A percentile compares a stretch with the other conserved stretches of the same genome.
These are phyloP conservation scores for Arbutus unedo DNA, from an alignment of 148 eudicot species.

Conservation along the genomic window DNA sequence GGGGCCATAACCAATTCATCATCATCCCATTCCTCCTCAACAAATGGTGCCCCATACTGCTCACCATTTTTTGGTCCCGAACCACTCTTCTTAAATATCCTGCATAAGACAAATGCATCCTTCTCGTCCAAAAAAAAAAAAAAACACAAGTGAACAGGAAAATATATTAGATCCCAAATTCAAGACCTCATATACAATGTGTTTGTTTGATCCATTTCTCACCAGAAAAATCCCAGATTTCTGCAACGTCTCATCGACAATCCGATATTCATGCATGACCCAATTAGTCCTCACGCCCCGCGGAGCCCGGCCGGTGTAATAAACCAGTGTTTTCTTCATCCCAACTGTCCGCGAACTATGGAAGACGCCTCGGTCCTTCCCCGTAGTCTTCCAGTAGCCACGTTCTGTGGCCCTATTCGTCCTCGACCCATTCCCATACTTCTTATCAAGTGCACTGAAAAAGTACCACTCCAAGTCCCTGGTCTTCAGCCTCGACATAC, in stretches of 20 bases:
- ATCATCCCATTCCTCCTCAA: slow-evolving; percentile 92
- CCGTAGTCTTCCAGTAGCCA: no score
- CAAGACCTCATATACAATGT: background rate
- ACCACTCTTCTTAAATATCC: slow-evolving; percentile 96
- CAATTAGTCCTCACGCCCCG: slow-evolving; percentile 81
- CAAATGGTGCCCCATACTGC: slow-evolving; percentile 86
- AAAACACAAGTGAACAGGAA: background rate
- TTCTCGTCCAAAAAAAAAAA: slow-evolving; percentile 30
- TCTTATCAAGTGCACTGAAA: slow-evolving; percentile 77
- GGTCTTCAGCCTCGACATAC: slow-evolving; percentile 68
- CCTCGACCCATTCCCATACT: slow-evolving; percentile 86
- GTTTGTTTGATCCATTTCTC: slow-evolving; percentile 14
- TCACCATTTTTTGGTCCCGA: slow-evolving; percentile 98
- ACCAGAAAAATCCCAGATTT: slow-evolving; percentile 67
- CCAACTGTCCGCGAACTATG: no score
- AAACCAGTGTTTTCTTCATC: slow-evolving; percentile 93
- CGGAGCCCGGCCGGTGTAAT: slow-evolving; percentile 88
- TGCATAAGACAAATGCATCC: slow-evolving; percentile 85
- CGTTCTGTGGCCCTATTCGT: no score
- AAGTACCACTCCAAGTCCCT: slow-evolving; percentile 96
- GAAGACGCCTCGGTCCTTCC: no score
- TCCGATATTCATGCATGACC: slow-evolving; percentile 97
- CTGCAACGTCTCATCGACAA: slow-evolving; percentile 58
- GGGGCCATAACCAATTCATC: slow-evolving; percentile 44
- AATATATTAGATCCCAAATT: background rate